Evolutionary conservation across 768 basidiomycete species (phyloP).

Genomic region (Tubosaeta brunneosetosa): DNA sequence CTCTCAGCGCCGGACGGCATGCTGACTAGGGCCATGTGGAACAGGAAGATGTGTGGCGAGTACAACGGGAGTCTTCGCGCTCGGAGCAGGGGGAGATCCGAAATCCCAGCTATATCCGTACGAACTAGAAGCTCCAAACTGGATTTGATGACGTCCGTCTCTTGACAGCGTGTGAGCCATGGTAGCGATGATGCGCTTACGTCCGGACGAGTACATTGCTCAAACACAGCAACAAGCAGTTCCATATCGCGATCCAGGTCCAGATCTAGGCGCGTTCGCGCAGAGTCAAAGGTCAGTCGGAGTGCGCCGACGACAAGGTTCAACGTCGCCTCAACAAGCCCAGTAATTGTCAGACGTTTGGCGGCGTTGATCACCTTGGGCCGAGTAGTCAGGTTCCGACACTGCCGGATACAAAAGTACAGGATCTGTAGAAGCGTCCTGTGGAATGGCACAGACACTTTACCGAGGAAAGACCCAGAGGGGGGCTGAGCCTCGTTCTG

Average conservation of each 20-base stretch:
- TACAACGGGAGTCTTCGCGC: slow-evolving; percentile 65
- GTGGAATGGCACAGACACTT: slow-evolving; percentile 67
- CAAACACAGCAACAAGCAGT: slow-evolving; percentile 75
- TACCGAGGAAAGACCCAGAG: slow-evolving; percentile 64
- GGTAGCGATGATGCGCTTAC: slow-evolving; percentile 61
- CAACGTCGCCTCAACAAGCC: slow-evolving; percentile 58
- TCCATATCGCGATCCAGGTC: slow-evolving; percentile 81
- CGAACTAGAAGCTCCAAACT: slow-evolving; percentile 71
- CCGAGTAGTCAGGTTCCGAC: slow-evolving; percentile 45
- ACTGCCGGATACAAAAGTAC: slow-evolving; percentile 70
- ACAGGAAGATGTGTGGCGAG: slow-evolving; percentile 71
- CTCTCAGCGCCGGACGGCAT: slow-evolving; percentile 76
- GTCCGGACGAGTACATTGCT: slow-evolving; percentile 69
- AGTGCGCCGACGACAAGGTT: slow-evolving; percentile 65
- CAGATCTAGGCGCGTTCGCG: slow-evolving; percentile 49
- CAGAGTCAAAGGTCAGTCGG: slow-evolving; percentile 60
- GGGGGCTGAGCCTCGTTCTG: slow-evolving; percentile 73
- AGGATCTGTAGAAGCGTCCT: slow-evolving; percentile 72
- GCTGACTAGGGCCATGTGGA: slow-evolving; percentile 82
- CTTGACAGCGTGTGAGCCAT: slow-evolving; percentile 81
- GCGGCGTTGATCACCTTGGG: slow-evolving; percentile 53
- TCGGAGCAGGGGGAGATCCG: slow-evolving; percentile 60
- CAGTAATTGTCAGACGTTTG: slow-evolving; percentile 54
- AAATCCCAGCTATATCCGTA: slow-evolving; percentile 65
- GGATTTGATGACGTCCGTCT: slow-evolving; percentile 69